Evolutionary conservation across 2,329 filamentous ascomycete species (phyloP), one percentile per base, ranked within the genome.

Genomic region (Pseudogymnoascus pannorum): DNA sequence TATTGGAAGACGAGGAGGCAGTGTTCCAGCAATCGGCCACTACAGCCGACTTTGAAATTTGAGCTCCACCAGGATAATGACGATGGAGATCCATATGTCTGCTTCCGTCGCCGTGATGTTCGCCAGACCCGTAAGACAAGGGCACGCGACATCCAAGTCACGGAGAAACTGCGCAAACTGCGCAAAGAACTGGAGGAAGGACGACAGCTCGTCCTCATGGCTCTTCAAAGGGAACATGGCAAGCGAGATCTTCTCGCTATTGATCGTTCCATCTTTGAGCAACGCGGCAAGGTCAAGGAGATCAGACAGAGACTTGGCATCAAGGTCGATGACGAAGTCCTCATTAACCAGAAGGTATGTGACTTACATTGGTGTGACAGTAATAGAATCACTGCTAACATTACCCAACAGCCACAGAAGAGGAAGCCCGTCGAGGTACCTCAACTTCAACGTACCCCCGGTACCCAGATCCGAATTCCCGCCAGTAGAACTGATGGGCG

Each of bases 71-170:
- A 91, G 72, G 93, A 97, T 66, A 95, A 88, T 64, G 94, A 99
- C 74, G 94, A 99, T 72, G 86, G 90, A 69, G 94, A 99, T 75
- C 94, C 94, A 57, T 99, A 96, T 76, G 92, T 99, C 70, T 99
- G 94, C 76, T 99, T 99, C 83, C 86, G 94, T 72, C 87, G 94
- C 68, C 89, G 94, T 66, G 94, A 99, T 75, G 90, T 96, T 54
- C 88, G 94, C 62, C 91, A 96, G 73, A 93, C 92, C 58, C 89
- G 94, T 69, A 99, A 97, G 78, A 99, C 94, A 36, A 85, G 94
- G 71, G 91, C 91, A 68, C 87, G 94, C 71, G 94, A 99, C 78
- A 91, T 91, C 35, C 93, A 96, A 75, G 91, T 93, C 69, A 91
- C 89, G 60, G 94, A 99, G 73, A 97, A 96, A 75, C 82, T 99